Base-by-base conservation (phyloP, 306 rosid genomes). In the Acmispon strigosus region DNA sequence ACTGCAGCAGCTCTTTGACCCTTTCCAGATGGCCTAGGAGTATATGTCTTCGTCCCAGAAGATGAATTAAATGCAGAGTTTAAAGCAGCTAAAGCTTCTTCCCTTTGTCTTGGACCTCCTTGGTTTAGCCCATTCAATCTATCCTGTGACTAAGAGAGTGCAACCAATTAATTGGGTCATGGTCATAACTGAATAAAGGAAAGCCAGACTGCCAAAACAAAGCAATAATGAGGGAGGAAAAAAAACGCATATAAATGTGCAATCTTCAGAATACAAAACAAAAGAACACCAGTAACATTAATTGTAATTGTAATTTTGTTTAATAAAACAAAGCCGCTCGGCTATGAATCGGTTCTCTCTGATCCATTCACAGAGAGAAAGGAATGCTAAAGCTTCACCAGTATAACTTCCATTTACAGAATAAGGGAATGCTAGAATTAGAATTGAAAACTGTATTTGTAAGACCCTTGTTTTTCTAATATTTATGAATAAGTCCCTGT, bases 1-100 rank as follows among this genome's bases (percentile, higher is more conserved):
- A 90, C 96, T 13, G 98, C 98, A 57, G 97, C 97, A 22, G 90
- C 90, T 83, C 96, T 86, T 80, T 82, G 96, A 74, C 92, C 71
- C 5, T 61, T 41, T 24, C 80, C 76, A 22, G 92, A 70, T 51
- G 86, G 63, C 82, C 68, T 84, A 4, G 90, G 80, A 78, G 84
- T 14, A 78, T 59, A 12, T 54, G 68, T 6, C 72, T 84, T 86
- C 48, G 58, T 14, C 50, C 74, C 76, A 32, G 96, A 53, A 18
- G 93, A 71, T 51, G 97, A 85, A 75, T 48, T 84, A 81, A 93
- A 93, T 39, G 98, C 97, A 57, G 91, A 80, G 74, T 85, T 76
- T 77, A 92, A 81, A 66, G 98, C 96, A 32, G 96, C 96, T 67
- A 92, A 86, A 68, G 98, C 98, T 77, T 90, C 98, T 16, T 96